phyloP scores from a whole-genome alignment of 345 rosid species.

The Anastatica hierochuntica region DNA sequence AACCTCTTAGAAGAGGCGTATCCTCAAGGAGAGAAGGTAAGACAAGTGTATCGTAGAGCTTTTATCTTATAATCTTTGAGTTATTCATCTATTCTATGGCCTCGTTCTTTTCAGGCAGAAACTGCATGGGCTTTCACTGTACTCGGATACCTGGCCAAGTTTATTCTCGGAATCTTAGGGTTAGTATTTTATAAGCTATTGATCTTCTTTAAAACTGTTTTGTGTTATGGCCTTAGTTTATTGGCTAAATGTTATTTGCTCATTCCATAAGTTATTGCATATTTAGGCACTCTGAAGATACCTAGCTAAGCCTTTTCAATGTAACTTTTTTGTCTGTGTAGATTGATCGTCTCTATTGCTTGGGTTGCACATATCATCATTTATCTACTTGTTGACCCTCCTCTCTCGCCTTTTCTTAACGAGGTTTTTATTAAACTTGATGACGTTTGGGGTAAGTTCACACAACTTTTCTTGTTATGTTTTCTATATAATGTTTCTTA shows the following conservation, averaged over 20 bases:
- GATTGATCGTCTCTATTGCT: slow-evolving; percentile 90
- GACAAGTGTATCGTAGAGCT: neutral
- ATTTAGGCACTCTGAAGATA: neutral
- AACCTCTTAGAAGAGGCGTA: slow-evolving; percentile 93
- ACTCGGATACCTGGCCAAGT: slow-evolving; percentile 88
- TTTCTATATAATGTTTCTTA: neutral
- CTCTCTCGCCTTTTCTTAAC: slow-evolving; percentile 82
- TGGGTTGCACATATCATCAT: slow-evolving; percentile 93
- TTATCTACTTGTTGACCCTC: slow-evolving; percentile 72
- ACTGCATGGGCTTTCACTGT: slow-evolving; percentile 96
- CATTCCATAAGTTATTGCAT: neutral
- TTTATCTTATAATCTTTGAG: neutral
- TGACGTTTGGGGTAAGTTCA: slow-evolving; percentile 72
- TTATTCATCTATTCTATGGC: neutral
- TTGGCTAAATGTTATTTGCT: too few relatives aligned
- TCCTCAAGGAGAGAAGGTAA: slow-evolving; percentile 98
- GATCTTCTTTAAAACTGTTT: too few relatives aligned
- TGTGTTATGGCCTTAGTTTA: too few relatives aligned
- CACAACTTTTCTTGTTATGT: neutral
- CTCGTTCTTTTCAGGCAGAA: slow-evolving; percentile 60
- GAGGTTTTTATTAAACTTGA: slow-evolving; percentile 98
- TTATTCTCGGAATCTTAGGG: slow-evolving; percentile 82
- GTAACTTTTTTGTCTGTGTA: slow-evolving; percentile 18
- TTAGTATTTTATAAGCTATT: slow-evolving; percentile 26
- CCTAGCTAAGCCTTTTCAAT: neutral